These are phyloP conservation scores for Mucor ambiguus DNA, from an alignment of 371 early-diverging fungal species.

Conservation along the genomic window DNA sequence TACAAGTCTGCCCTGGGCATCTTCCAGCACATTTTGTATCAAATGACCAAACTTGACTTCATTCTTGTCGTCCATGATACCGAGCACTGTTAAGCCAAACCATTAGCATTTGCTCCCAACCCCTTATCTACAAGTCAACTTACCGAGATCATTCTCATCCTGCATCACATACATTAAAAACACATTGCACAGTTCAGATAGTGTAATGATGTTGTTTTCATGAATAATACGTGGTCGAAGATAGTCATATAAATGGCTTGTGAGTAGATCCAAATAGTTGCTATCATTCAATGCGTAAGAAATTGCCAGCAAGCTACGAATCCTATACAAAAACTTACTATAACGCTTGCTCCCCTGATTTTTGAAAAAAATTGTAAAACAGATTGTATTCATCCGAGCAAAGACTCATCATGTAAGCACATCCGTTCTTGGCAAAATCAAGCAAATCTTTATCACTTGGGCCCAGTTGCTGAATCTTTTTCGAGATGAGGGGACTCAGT, in stretches of 20 bases:
- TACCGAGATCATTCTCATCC: slow-evolving; percentile 40
- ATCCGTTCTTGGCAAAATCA: slow-evolving; percentile 77
- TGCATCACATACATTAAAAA: slow-evolving; percentile 67
- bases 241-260: slow-evolving; percentile 77
- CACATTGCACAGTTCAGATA: slow-evolving; percentile 83
- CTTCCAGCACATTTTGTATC: slow-evolving; percentile 78
- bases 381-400: slow-evolving; percentile 82
- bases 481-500: slow-evolving; percentile 65
- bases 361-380: slow-evolving; percentile 74
- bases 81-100: not conserved
- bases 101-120: not conserved
- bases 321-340: slow-evolving; percentile 34
- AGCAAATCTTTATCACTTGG: slow-evolving; percentile 58
- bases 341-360: slow-evolving; percentile 61
- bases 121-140: not conserved
- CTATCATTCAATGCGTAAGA: slow-evolving; percentile 32
- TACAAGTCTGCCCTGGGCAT: slow-evolving; percentile 82
- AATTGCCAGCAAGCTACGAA: not conserved
- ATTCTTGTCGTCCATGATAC: slow-evolving; percentile 38
- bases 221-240: slow-evolving; percentile 87
- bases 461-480: slow-evolving; percentile 61
- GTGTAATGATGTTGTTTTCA: slow-evolving; percentile 72
- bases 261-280: slow-evolving; percentile 66
- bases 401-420: slow-evolving; percentile 76
- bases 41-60: slow-evolving; percentile 66